Evolutionary conservation across 2,329 filamentous ascomycete species (phyloP).

Genomic region (Dothideomycetidae sp.): DNA sequence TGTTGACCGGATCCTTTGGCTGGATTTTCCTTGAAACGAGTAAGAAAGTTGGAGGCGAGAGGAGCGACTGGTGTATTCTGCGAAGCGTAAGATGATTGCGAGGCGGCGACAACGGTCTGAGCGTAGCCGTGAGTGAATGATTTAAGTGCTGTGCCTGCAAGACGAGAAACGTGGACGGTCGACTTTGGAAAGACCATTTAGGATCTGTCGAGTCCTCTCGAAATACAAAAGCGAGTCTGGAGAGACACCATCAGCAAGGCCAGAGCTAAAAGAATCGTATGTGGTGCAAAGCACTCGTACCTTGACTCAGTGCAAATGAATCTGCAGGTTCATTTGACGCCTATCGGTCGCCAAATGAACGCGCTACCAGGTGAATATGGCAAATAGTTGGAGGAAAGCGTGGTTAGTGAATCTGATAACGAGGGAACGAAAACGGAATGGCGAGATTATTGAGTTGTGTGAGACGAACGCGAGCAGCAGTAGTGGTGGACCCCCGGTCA

Average conservation of each 20-base stretch:
- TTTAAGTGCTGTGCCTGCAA: constrained; percentile 52
- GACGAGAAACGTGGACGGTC: constrained; percentile 77
- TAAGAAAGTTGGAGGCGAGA: constrained; percentile 35
- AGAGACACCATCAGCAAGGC: constrained; percentile 13
- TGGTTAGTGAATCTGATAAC: too few relatives aligned
- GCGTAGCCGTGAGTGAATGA: constrained; percentile 96
- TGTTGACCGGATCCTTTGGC: constrained; percentile 18
- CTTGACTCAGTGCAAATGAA: constrained; percentile 14
- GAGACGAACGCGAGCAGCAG: too few relatives aligned
- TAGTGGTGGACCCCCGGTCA: too few relatives aligned
- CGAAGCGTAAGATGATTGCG: constrained; percentile 67
- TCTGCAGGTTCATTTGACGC: constrained; percentile 99
- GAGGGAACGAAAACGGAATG: too few relatives aligned
- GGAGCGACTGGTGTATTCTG: constrained; percentile 42
- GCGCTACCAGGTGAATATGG: too few relatives aligned
- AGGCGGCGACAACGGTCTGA: constrained; percentile 90
- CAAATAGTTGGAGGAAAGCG: too few relatives aligned
- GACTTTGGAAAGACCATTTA: constrained; percentile 74
- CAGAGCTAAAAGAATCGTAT: not conserved
- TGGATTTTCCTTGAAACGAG: constrained; percentile 28
- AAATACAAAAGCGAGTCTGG: constrained; percentile 33
- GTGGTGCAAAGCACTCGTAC: constrained; percentile 2
- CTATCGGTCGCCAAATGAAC: constrained; percentile 73
- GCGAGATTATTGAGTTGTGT: too few relatives aligned
- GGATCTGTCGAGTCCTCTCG: constrained; percentile 54